A percentile compares a stretch with the other conserved stretches of the same genome.
Evolutionary conservation across 768 basidiomycete species (phyloP).

Genomic region (Tricholoma sp.): DNA sequence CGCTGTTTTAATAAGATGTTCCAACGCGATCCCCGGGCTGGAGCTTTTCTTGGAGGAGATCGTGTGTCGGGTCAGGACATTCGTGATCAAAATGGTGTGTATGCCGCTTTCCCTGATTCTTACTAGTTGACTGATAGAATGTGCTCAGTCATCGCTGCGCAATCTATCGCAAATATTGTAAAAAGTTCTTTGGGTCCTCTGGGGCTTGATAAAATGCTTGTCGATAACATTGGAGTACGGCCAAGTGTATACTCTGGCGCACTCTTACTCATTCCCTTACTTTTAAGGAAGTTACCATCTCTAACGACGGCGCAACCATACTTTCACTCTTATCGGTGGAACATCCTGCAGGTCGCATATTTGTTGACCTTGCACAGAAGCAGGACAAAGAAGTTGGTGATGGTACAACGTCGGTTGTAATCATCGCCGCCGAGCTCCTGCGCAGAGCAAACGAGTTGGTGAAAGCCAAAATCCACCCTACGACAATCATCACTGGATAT

Average conservation of each 20-base stretch:
- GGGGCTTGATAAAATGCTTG: conserved; percentile 95
- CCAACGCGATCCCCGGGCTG: conserved; percentile 88
- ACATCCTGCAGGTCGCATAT: conserved; percentile 95
- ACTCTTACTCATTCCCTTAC: conserved; percentile 4
- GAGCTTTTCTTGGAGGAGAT: conserved; percentile 91
- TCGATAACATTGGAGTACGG: conserved; percentile 93
- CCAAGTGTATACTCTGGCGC: background rate
- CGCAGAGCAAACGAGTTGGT: conserved; percentile 97
- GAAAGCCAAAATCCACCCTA: conserved; percentile 97
- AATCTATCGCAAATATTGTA: conserved; percentile 95
- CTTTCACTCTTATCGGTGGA: conserved; percentile 90
- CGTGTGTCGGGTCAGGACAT: conserved; percentile 94
- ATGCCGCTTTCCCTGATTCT: conserved; percentile 1
- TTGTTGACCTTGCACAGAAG: conserved; percentile 97
- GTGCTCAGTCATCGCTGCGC: conserved; percentile 81
- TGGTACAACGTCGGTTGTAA: conserved; percentile 97
- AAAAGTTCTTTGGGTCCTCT: conserved; percentile 95
- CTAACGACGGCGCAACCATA: conserved; percentile 99
- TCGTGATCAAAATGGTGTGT: conserved; percentile 90
- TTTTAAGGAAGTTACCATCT: conserved; percentile 93
- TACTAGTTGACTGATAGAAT: conserved; percentile 1
- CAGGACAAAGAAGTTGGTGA: conserved; percentile 99
- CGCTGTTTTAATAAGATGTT: no score
- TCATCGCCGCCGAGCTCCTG: conserved; percentile 95
- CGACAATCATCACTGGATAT: conserved; percentile 98